These are phyloP conservation scores for Smallanthus sonchifolius DNA, from an alignment of 129 eudicot species.

Conservation along the genomic window DNA sequence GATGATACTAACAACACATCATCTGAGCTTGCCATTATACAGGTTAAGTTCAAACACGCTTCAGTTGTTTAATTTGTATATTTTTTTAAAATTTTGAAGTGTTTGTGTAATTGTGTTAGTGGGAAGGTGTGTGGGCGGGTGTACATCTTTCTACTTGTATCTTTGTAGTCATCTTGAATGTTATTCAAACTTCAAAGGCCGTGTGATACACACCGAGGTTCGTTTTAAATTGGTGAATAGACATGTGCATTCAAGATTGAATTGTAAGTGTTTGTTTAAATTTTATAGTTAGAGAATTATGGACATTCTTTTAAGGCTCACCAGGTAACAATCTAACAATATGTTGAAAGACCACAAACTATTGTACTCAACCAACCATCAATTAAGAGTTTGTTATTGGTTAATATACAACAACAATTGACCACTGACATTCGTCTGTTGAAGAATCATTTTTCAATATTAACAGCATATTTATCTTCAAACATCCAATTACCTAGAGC, in stretches of 20 bases:
- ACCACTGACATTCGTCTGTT: background rate
- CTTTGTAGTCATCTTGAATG: background rate
- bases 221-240: background rate
- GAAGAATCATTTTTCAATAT: background rate
- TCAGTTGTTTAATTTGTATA: background rate
- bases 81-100: background rate
- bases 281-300: background rate
- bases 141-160: constrained; percentile 9
- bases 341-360: background rate
- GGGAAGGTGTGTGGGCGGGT: background rate
- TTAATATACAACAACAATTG: background rate
- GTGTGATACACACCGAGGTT: background rate
- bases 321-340: background rate
- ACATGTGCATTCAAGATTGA: background rate
- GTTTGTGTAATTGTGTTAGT: background rate
- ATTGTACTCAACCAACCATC: background rate
- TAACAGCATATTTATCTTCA: background rate
- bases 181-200: background rate
- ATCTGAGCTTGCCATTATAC: constrained; percentile 25
- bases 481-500: background rate
- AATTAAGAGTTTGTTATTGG: background rate
- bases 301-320: background rate
- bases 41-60: constrained; percentile 18
- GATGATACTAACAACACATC: constrained; percentile 16
- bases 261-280: background rate